Base-by-base conservation (phyloP, 371 early-diverging fungal genomes). In the Mucor saturninus region DNA sequence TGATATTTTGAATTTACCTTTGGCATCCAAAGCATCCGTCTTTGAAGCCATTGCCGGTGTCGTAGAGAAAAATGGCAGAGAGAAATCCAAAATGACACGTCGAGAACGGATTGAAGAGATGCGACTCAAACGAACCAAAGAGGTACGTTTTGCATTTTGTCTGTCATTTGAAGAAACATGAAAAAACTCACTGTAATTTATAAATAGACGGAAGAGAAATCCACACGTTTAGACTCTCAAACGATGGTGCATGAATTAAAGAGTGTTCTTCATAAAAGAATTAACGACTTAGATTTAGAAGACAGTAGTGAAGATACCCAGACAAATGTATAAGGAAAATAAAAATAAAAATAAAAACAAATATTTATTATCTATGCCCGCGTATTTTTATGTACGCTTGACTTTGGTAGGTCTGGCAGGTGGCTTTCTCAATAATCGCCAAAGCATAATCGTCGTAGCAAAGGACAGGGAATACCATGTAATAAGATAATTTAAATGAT, bases 401-500 rank as follows among this genome's bases (percentile, higher is more conserved):
- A 72, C 65, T 54, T 75, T 75, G 11, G 65, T 58, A 8, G 81
- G 81, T 42, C 75, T 62, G 42, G 65, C 66, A 35, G 72, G 67
- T 50, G 81, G 81, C 29, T 67, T 70, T 61, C 71, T 68, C 15
- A 87, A 68, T 48, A 89, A 59, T 32, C 77, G 76, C 73, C 84
- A 84, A 10, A 87, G 76, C 91, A 92, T 92, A 9, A 76, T 77
- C 8, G 84, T 73, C 9, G 92, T 92, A 7, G 89, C 85, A 15
- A 81, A 72, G 15, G 90, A 86, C 21, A 91, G 80, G 14, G 87
- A 77, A 59, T 86, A 93, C 97, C 97, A 96, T 9, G 95, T 95
- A 37, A 95, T 77, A 45, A 93, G 84, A 57, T 96, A 96, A 70
- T 91, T 87, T 32, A 92, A 68, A 73, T 96, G 97, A 68, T 89